Evolutionary conservation across 208 protist genomes (phyloP).

Genomic region (Acanthamoeba culbertsoni): DNA sequence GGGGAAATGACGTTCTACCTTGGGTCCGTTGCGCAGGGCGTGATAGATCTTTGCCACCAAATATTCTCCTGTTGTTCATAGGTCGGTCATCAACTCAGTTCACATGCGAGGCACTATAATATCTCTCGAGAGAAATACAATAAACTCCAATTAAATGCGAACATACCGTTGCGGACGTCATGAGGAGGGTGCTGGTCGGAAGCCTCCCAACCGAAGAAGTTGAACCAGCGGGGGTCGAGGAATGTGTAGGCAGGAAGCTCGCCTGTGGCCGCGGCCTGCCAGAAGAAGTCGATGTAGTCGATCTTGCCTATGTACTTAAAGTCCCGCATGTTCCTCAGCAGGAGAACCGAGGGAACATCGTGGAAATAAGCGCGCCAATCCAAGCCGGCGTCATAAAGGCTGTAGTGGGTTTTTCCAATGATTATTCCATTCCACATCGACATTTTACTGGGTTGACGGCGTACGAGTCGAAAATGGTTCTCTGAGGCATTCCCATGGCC

Average conservation of each 20-base stretch:
- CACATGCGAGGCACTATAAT: background rate
- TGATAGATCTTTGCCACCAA: background rate
- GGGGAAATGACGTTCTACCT: background rate
- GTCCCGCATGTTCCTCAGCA: slow-evolving; percentile 18
- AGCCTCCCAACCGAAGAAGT: background rate
- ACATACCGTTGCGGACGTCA: background rate
- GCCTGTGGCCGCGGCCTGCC: background rate
- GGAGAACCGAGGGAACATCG: background rate
- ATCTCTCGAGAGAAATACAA: background rate
- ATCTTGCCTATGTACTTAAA: background rate
- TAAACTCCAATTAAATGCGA: background rate
- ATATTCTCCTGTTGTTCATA: background rate
- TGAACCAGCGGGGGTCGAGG: slow-evolving; percentile 53
- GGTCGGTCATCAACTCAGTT: background rate
- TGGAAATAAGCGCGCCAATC: slow-evolving; percentile 39
- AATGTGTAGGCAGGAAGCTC: slow-evolving; percentile 55
- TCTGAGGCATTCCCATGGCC: background rate
- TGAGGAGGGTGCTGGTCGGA: slow-evolving; percentile 69
- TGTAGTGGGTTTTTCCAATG: no score
- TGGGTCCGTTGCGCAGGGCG: background rate
- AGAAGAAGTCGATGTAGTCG: slow-evolving; percentile 27
- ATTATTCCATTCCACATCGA: no score
- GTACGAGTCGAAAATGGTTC: background rate
- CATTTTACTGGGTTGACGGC: background rate
- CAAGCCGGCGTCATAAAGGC: background rate